A percentile compares a stretch with the other conserved stretches of the same genome.
Evolutionary conservation across 257 asterid species (phyloP).

Genomic region (Solanum virginianum): DNA sequence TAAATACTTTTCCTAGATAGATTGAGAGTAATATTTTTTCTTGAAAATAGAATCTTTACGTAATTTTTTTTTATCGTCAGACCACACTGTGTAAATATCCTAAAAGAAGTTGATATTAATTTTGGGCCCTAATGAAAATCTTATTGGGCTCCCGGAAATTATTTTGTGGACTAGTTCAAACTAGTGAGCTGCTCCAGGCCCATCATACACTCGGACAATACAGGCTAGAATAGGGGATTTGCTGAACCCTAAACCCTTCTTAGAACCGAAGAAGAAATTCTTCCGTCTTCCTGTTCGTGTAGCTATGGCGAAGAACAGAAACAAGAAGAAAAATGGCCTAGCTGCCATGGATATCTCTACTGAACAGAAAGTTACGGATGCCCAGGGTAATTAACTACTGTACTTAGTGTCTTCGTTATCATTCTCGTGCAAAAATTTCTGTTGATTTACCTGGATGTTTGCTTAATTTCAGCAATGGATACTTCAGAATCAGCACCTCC

Average conservation of each 20-base stretch:
- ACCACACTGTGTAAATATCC: neutral
- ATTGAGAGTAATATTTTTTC: too few relatives aligned
- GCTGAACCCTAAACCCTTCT: neutral
- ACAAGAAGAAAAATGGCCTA: constrained; percentile 31
- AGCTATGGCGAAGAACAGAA: constrained; percentile 53
- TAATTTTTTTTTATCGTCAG: neutral
- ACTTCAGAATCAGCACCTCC: constrained; percentile 35
- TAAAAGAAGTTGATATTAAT: neutral
- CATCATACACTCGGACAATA: neutral
- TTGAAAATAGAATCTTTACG: too few relatives aligned
- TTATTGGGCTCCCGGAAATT: neutral
- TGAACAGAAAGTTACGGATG: neutral
- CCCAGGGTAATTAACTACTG: constrained; percentile 18
- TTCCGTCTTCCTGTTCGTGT: neutral
- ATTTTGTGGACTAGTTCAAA: neutral
- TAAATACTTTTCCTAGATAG: too few relatives aligned
- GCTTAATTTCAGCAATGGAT: constrained; percentile 37
- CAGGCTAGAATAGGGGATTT: neutral
- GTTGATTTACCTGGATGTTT: neutral
- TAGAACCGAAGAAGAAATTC: neutral
- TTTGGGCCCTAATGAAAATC: neutral
- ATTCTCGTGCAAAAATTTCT: neutral
- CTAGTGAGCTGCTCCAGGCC: neutral
- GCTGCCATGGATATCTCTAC: constrained; percentile 21
- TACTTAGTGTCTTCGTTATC: neutral